Percentiles rank a stretch among this genome's conserved stretches.
phyloP scores from a whole-genome alignment of 2,329 filamentous ascomycete genomes.

The Lachnellula occidentalis region DNA sequence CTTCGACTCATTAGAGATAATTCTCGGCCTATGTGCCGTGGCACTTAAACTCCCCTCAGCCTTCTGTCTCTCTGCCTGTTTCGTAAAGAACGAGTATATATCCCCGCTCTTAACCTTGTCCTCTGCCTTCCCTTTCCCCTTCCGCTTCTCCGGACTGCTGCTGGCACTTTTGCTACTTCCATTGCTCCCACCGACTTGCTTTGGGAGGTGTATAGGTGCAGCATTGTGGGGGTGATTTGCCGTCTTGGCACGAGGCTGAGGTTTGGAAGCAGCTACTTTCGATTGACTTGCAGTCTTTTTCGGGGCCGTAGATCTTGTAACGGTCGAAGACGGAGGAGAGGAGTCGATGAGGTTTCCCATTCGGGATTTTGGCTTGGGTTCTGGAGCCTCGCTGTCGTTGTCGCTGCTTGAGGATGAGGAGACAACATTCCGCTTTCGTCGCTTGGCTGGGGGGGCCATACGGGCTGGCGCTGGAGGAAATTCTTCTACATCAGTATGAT shows the following conservation, averaged over 20 bases:
- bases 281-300: conserved; percentile 9
- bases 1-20: conserved; percentile 7
- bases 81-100: conserved; percentile 55
- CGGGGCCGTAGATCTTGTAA: conserved; percentile 1
- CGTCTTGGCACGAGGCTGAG: conserved; percentile 23
- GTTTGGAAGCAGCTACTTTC: conserved; percentile 28
- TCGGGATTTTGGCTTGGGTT: conserved; percentile 14
- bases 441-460: conserved; percentile 33
- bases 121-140: conserved; percentile 36
- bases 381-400: conserved; percentile 39
- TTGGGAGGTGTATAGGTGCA: conserved; percentile 25
- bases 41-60: conserved; percentile 11
- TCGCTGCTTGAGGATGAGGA: conserved; percentile 39
- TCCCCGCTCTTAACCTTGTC: conserved; percentile 52
- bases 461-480: not conserved
- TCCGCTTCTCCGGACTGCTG: conserved; percentile 42
- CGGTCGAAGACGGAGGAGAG: conserved; percentile 16
- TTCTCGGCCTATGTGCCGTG: not conserved
- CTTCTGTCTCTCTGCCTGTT: conserved; percentile 47
- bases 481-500: not conserved
- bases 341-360: conserved; percentile 20
- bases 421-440: conserved; percentile 52
- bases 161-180: conserved; percentile 31
- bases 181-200: conserved; percentile 25
- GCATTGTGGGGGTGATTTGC: conserved; percentile 26